A percentile compares a stretch with the other conserved stretches of the same genome.
These are phyloP conservation scores for Camellia japonica DNA, from an alignment of 148 eudicot species.

Conservation along the genomic window DNA sequence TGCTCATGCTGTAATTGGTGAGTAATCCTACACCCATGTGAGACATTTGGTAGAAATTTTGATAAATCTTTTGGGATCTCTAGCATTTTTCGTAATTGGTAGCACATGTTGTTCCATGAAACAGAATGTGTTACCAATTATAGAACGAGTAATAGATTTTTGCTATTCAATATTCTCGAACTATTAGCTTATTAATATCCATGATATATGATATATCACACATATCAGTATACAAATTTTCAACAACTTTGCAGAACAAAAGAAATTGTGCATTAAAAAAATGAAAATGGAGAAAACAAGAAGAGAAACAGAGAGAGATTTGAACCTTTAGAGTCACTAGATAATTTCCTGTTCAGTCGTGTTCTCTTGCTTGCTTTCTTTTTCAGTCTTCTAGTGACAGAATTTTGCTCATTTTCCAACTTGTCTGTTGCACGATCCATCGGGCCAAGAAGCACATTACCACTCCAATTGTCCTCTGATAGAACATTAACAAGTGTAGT, in stretches of 20 bases:
- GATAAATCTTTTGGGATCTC: no score
- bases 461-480: slow-evolving; percentile 13
- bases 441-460: slow-evolving; percentile 2
- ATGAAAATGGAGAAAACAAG: background rate
- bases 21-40: no score
- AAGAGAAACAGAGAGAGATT: background rate
- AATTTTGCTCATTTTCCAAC: slow-evolving; percentile 22
- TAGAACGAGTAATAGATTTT: background rate
- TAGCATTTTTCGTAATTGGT: no score
- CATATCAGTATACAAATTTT: background rate
- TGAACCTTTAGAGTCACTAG: slow-evolving; percentile 30
- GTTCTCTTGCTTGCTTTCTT: slow-evolving; percentile 55
- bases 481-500: slow-evolving; percentile 9
- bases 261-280: background rate
- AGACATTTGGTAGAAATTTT: no score
- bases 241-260: background rate
- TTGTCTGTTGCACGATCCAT: slow-evolving; percentile 17
- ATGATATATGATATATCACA: background rate
- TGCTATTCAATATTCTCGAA: background rate
- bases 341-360: slow-evolving; percentile 44
- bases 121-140: background rate
- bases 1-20: no score
- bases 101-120: background rate
- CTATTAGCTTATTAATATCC: background rate
- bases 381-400: slow-evolving; percentile 35